A percentile compares a stretch with the other conserved stretches of the same genome.
Conservation (phyloP, 148 eudicot genomes). For the Agrostemma githago region DNA sequence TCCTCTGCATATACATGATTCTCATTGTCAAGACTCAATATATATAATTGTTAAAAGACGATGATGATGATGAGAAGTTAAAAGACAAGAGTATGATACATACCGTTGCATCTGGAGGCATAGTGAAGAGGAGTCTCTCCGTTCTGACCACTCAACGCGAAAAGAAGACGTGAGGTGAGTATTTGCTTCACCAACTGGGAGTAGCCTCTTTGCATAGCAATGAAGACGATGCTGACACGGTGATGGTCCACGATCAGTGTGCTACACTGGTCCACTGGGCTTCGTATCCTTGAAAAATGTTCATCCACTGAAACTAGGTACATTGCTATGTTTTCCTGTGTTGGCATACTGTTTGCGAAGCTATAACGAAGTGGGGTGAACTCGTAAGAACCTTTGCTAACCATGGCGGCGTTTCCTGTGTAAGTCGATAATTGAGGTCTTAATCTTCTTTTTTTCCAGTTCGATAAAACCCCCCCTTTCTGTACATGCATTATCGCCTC, state of each 20-base stretch:
- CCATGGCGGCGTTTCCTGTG: not conserved
- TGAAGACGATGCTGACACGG: not conserved
- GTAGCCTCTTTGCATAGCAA: not conserved
- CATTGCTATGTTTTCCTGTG: not conserved
- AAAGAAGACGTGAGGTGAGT: not conserved
- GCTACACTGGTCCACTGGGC: not conserved
- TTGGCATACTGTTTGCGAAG: not conserved
- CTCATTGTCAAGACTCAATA: no score
- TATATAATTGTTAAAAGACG: no score
- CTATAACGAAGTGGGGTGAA: not conserved
- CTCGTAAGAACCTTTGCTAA: not conserved
- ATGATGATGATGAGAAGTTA: no score
- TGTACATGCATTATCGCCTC: no score
- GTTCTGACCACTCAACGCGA: not conserved
- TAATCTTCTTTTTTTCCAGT: no score
- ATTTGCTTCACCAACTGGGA: not conserved
- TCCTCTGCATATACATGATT: not conserved
- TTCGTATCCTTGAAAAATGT: not conserved
- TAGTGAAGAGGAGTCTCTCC: not conserved
- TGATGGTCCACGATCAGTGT: not conserved
- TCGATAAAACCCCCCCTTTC: no score
- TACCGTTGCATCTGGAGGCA: conserved; percentile 5
- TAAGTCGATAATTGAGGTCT: no score
- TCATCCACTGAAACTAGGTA: not conserved
- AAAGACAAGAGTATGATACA: no score